Percentiles rank a stretch among this genome's conserved stretches.
phyloP scores from a whole-genome alignment of 1,139 yeast genomes.

The Ashbya aceris region DNA sequence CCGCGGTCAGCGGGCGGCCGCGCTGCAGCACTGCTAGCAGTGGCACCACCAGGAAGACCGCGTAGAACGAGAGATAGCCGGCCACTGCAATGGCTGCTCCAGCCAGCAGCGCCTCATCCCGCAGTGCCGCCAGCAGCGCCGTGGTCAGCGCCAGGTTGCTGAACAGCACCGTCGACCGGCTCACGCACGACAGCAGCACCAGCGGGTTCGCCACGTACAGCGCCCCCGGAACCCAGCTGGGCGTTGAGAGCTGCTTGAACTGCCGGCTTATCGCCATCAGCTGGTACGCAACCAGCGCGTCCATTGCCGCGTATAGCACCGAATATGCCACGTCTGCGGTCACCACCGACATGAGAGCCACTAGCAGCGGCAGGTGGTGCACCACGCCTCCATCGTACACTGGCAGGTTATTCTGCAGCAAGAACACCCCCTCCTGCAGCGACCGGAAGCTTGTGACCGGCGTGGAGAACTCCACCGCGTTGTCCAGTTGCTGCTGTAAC shows the following conservation, averaged over 20 bases:
- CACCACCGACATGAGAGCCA: conserved; percentile 40
- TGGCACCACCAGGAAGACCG: conserved; percentile 50
- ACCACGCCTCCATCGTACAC: conserved; percentile 81
- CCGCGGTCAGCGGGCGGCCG: conserved; percentile 7
- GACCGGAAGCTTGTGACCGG: conserved; percentile 33
- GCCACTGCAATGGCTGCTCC: conserved; percentile 53
- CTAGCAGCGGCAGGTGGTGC: conserved; percentile 72
- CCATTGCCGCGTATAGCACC: conserved; percentile 35
- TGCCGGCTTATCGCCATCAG: conserved; percentile 30
- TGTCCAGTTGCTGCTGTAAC: conserved; percentile 33
- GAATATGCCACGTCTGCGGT: conserved; percentile 22
- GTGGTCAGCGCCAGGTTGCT: conserved; percentile 48
- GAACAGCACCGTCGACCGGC: conserved; percentile 60
- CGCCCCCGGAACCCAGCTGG: conserved; percentile 43
- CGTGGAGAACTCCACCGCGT: conserved; percentile 56
- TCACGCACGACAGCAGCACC: conserved; percentile 52
- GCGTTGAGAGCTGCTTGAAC: conserved; percentile 25
- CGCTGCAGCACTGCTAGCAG: conserved; percentile 32
- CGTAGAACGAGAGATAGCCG: conserved; percentile 55
- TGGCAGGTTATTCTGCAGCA: conserved; percentile 48
- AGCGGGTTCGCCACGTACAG: conserved; percentile 78
- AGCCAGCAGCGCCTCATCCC: conserved; percentile 36
- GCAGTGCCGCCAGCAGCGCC: conserved; percentile 39
- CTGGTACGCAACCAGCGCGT: conserved; percentile 33
- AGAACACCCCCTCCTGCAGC: conserved; percentile 71